phyloP scores from a whole-genome alignment of 768 basidiomycete species.

The Hemileccinum rubropunctum region DNA sequence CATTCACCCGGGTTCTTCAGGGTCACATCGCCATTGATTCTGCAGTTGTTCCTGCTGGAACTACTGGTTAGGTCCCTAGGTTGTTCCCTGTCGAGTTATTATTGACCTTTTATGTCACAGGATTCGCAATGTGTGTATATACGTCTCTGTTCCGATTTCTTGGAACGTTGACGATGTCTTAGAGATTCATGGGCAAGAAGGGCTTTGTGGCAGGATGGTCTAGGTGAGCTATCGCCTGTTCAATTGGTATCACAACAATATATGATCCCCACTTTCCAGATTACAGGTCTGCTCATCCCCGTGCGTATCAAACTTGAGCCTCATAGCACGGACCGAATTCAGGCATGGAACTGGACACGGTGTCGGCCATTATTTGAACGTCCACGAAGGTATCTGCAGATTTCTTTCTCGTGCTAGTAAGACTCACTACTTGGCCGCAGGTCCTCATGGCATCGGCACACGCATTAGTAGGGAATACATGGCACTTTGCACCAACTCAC shows the following conservation, averaged over 20 bases:
- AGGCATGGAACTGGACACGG: conserved; percentile 96
- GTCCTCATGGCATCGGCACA: conserved; percentile 54
- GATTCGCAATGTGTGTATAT: conserved; percentile 51
- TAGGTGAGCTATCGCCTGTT: conserved; percentile 48
- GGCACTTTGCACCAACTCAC: not conserved
- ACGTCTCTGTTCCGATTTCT: not conserved
- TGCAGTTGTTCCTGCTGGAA: conserved; percentile 78
- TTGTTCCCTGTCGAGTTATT: not conserved
- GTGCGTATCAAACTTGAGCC: not conserved
- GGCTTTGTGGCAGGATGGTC: conserved; percentile 81
- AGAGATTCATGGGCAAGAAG: conserved; percentile 83
- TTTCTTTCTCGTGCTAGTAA: not conserved
- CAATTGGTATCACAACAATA: not conserved
- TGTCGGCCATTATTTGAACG: conserved; percentile 91
- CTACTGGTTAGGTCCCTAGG: conserved; percentile 50
- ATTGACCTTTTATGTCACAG: conserved; percentile 29
- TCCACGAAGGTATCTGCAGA: conserved; percentile 64
- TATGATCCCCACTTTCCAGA: conserved; percentile 34
- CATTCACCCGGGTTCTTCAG: conserved; percentile 90
- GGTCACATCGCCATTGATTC: conserved; percentile 90
- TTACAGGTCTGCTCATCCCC: conserved; percentile 44
- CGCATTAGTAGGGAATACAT: conserved; percentile 33
- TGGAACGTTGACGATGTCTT: conserved; percentile 1
- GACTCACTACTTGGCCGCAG: conserved; percentile 24
- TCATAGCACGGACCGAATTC: conserved; percentile 5